phyloP scores from a whole-genome alignment of 768 basidiomycete species.

The Boletus sp. region DNA sequence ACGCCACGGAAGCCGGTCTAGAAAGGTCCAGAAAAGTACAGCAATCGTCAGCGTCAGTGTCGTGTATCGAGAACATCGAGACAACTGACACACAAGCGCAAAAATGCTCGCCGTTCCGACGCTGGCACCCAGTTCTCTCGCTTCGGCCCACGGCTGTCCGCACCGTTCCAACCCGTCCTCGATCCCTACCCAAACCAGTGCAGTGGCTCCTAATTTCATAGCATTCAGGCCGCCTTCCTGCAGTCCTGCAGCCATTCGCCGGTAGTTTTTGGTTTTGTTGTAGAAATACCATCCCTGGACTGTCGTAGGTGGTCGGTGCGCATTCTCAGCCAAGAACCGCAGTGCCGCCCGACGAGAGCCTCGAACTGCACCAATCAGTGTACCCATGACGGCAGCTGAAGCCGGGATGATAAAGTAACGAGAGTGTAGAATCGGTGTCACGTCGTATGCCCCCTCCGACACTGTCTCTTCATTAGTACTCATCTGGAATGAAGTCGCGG shows the following conservation, averaged over 20 bases:
- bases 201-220: slow-evolving; percentile 46
- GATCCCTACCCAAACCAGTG: slow-evolving; percentile 46
- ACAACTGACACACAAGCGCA: slow-evolving; percentile 49
- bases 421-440: slow-evolving; percentile 34
- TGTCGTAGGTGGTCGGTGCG: slow-evolving; percentile 80
- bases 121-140: slow-evolving; percentile 61
- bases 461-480: slow-evolving; percentile 4
- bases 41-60: background rate
- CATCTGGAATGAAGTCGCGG: slow-evolving; percentile 15
- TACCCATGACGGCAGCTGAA: slow-evolving; percentile 58
- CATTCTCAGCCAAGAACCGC: slow-evolving; percentile 90
- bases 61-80: background rate
- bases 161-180: slow-evolving; percentile 44
- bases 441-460: slow-evolving; percentile 22
- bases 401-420: slow-evolving; percentile 63
- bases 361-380: slow-evolving; percentile 70
- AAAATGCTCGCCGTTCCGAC: slow-evolving; percentile 61
- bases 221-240: slow-evolving; percentile 63
- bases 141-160: slow-evolving; percentile 37
- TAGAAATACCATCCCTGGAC: slow-evolving; percentile 94
- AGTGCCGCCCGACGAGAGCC: slow-evolving; percentile 69
- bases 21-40: slow-evolving; percentile 1
- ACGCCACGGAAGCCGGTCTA: slow-evolving; percentile 61
- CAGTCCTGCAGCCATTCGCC: slow-evolving; percentile 70
- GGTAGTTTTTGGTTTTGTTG: slow-evolving; percentile 95